These are phyloP conservation scores for Tricholoma hemisulphureum DNA, from an alignment of 768 basidiomycete genomes.

Conservation along the genomic window DNA sequence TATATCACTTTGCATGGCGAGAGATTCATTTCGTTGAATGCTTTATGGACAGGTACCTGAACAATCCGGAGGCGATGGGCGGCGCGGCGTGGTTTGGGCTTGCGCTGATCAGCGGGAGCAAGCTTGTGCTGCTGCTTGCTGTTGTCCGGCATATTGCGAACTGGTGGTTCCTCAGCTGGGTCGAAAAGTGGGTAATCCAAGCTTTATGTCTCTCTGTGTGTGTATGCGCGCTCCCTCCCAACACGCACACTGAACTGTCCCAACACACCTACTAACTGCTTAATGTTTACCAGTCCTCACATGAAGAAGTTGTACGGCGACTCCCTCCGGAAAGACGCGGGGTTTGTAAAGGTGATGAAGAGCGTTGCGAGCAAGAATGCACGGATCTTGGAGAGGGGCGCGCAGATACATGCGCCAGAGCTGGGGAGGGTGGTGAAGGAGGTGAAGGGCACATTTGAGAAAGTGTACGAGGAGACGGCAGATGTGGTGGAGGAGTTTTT, in stretches of 20 bases:
- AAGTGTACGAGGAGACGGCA: conserved; percentile 91
- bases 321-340: conserved; percentile 90
- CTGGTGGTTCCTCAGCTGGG: conserved; percentile 92
- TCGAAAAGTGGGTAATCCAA: conserved; percentile 79
- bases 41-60: conserved; percentile 57
- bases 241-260: too few relatives aligned
- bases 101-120: conserved; percentile 87
- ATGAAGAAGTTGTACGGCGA: conserved; percentile 97
- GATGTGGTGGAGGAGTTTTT: conserved; percentile 94
- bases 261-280: not conserved
- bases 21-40: too few relatives aligned
- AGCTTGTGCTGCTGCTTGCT: conserved; percentile 84
- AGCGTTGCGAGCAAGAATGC: conserved; percentile 85
- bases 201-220: not conserved
- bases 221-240: conserved; percentile 2
- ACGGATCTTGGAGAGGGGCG: conserved; percentile 67
- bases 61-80: conserved; percentile 95
- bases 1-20: too few relatives aligned
- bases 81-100: conserved; percentile 95
- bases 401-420: conserved; percentile 80
- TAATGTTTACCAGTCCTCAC: conserved; percentile 68
- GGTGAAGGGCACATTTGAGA: conserved; percentile 92
- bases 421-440: conserved; percentile 78
- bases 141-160: conserved; percentile 83
- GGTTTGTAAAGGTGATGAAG: conserved; percentile 97